These are phyloP conservation scores for Penicillium expansum DNA, from an alignment of 2,329 filamentous ascomycete species.

Conservation along the genomic window DNA sequence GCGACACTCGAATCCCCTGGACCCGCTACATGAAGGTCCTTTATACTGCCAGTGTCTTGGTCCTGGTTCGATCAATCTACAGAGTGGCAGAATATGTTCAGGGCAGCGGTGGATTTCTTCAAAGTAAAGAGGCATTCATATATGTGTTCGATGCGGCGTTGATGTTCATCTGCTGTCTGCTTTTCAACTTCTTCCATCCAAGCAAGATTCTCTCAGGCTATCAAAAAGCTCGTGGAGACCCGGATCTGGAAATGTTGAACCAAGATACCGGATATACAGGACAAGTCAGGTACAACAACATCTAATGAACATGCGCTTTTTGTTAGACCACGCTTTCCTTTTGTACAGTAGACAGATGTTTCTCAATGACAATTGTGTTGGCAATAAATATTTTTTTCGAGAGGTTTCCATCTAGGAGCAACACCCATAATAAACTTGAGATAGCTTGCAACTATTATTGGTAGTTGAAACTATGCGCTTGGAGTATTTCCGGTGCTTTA, in stretches of 20 bases:
- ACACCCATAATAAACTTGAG: neutral
- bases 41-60: conserved; percentile 12
- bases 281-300: neutral
- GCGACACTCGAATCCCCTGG: conserved; percentile 8
- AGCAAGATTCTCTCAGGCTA: conserved; percentile 9
- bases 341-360: neutral
- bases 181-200: conserved; percentile 15
- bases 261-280: neutral
- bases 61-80: conserved; percentile 19
- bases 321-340: neutral
- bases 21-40: conserved; percentile 16
- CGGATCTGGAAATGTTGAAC: conserved; percentile 16
- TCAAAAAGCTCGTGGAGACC: too few species aligned
- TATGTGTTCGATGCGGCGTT: conserved; percentile 18
- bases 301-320: neutral
- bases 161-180: conserved; percentile 16
- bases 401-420: neutral
- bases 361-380: too few species aligned
- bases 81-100: conserved; percentile 19
- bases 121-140: conserved; percentile 16
- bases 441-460: neutral
- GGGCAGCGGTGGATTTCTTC: conserved; percentile 13
- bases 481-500: neutral
- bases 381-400: neutral
- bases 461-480: neutral